phyloP scores from a whole-genome alignment of 805 yeast genomes.

The Hanseniaspora thailandica region DNA sequence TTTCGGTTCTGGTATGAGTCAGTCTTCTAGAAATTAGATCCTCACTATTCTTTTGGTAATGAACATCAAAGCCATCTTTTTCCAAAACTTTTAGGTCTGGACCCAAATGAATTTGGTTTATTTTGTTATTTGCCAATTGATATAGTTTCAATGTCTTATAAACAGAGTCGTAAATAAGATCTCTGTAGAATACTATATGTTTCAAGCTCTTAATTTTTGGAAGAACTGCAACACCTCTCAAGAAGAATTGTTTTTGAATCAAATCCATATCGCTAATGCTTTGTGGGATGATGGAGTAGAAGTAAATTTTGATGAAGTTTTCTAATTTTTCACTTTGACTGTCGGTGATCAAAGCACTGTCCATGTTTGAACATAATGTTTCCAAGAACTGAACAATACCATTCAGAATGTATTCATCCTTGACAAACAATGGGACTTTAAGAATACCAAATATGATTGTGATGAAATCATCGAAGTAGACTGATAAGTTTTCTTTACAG shows the following conservation, averaged over 20 bases:
- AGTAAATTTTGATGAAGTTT: constrained; percentile 27
- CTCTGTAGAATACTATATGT: constrained; percentile 23
- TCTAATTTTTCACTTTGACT: constrained; percentile 12
- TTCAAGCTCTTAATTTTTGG: constrained; percentile 25
- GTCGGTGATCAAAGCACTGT: constrained; percentile 43
- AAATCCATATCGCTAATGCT: background rate
- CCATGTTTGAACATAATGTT: constrained; percentile 42
- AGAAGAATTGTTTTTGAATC: constrained; percentile 16
- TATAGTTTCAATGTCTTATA: constrained; percentile 21
- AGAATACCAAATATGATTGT: constrained; percentile 45
- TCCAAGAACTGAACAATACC: constrained; percentile 38
- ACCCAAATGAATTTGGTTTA: background rate
- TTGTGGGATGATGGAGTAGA: constrained; percentile 18
- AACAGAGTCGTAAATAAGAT: constrained; percentile 23
- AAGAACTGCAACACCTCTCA: constrained; percentile 27
- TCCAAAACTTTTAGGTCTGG: background rate
- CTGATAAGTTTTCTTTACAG: constrained; percentile 74
- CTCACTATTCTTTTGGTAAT: background rate
- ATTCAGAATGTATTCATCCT: constrained; percentile 54
- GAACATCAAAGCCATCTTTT: background rate
- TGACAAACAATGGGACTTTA: constrained; percentile 29
- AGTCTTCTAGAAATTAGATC: constrained; percentile 14
- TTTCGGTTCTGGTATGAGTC: constrained; percentile 12
- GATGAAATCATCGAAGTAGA: constrained; percentile 61
- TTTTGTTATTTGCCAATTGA: constrained; percentile 13